Conservation (phyloP, 768 basidiomycete species). For the Lactifluus pinguis region DNA sequence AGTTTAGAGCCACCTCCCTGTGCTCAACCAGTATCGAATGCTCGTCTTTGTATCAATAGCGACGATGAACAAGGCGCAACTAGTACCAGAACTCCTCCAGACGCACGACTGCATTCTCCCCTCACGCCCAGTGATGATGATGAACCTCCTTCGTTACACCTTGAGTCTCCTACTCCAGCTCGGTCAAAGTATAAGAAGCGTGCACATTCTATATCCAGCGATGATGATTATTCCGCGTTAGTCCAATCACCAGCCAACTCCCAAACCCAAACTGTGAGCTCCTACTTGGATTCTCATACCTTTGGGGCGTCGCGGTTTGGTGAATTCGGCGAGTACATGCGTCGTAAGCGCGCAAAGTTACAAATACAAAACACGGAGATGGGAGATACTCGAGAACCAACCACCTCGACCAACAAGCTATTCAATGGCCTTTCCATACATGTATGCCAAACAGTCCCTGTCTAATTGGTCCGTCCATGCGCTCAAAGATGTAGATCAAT, state of each 20-base stretch:
- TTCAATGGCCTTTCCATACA: conserved; percentile 75
- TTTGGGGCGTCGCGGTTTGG: conserved; percentile 81
- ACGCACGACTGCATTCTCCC: background rate
- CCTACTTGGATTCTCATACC: conserved; percentile 26
- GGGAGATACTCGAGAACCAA: conserved; percentile 21
- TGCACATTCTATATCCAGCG: conserved; percentile 4
- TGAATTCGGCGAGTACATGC: conserved; percentile 82
- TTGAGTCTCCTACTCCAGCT: background rate
- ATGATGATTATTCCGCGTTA: conserved; percentile 1
- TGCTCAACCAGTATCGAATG: conserved; percentile 36
- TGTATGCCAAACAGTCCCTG: conserved; percentile 38
- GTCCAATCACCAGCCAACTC: background rate
- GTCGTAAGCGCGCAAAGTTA: conserved; percentile 82
- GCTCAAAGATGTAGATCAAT: conserved; percentile 53
- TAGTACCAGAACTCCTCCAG: background rate
- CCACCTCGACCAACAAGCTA: conserved; percentile 35
- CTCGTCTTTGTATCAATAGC: conserved; percentile 27
- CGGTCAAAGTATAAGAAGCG: conserved; percentile 15
- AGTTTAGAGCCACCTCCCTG: conserved; percentile 31
- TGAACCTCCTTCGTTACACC: background rate
- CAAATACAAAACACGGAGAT: conserved; percentile 63
- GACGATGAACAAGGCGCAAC: conserved; percentile 25
- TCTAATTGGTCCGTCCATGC: background rate
- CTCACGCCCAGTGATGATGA: background rate
- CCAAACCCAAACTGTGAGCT: background rate